phyloP scores from a whole-genome alignment of 2,329 filamentous ascomycete genomes.

The Parastagonospora nodorum region DNA sequence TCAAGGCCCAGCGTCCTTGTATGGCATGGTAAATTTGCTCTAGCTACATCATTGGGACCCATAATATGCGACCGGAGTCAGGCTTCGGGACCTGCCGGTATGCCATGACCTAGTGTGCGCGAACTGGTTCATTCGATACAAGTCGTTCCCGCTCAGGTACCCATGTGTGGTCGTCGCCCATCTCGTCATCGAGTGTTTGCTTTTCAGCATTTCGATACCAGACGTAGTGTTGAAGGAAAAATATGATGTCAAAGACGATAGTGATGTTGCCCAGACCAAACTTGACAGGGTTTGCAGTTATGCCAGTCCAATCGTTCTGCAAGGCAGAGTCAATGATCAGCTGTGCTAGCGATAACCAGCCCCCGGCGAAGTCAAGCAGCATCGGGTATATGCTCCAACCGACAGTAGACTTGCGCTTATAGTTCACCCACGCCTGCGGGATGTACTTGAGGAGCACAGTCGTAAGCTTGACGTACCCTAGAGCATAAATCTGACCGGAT shows the following conservation, averaged over 20 bases:
- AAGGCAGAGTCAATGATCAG: constrained; percentile 83
- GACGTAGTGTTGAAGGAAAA: constrained; percentile 87
- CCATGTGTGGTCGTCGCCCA: constrained; percentile 27
- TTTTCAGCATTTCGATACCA: constrained; percentile 62
- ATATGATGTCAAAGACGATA: constrained; percentile 83
- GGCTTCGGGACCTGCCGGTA: neutral
- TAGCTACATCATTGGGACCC: no score
- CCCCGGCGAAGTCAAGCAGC: constrained; percentile 80
- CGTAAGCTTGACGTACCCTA: constrained; percentile 87
- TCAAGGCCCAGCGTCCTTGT: no score
- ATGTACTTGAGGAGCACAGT: constrained; percentile 92
- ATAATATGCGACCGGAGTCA: neutral
- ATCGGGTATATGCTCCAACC: constrained; percentile 90
- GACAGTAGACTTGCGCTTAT: constrained; percentile 78
- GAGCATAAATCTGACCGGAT: constrained; percentile 59
- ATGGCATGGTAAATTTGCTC: no score
- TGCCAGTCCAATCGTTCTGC: constrained; percentile 84
- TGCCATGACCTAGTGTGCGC: neutral
- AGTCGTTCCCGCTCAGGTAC: constrained; percentile 27
- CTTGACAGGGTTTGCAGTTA: constrained; percentile 92
- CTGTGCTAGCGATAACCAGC: constrained; percentile 80
- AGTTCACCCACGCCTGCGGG: constrained; percentile 73
- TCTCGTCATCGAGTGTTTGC: constrained; percentile 33
- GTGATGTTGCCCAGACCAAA: constrained; percentile 83
- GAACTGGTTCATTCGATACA: constrained; percentile 16